phyloP scores from a whole-genome alignment of 148 eudicot species.

The Silene uniflora region DNA sequence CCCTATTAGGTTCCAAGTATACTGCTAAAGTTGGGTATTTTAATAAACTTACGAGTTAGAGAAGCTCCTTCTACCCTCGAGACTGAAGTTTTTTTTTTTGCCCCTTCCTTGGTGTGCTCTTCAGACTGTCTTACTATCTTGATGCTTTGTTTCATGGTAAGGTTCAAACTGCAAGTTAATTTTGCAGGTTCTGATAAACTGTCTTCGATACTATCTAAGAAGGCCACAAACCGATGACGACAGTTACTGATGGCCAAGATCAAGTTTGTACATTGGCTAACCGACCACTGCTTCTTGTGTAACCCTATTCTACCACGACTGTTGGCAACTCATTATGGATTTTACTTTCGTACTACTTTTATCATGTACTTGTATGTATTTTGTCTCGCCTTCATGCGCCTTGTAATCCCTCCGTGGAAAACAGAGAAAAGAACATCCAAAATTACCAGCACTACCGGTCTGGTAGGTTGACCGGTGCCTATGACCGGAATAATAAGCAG shows the following conservation, averaged over 20 bases:
- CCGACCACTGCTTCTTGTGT: not conserved
- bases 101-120: too few species aligned
- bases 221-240: conserved; percentile 1
- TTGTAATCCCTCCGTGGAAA: not conserved
- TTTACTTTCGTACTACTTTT: not conserved
- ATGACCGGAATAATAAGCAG: not conserved
- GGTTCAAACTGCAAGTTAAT: not conserved
- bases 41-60: too few species aligned
- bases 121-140: not conserved
- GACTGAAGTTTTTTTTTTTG: too few species aligned
- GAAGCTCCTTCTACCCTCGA: too few species aligned
- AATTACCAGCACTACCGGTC: not conserved
- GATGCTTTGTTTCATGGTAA: not conserved
- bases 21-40: too few species aligned
- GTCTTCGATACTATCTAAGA: conserved; percentile 10
- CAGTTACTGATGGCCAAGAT: conserved; percentile 1
- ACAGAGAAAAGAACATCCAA: not conserved
- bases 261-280: not conserved
- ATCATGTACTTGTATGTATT: not conserved
- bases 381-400: not conserved
- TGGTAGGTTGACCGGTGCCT: not conserved
- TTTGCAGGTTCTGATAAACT: conserved; percentile 6
- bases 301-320: not conserved
- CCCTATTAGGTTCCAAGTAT: too few species aligned
- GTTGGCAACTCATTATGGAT: not conserved